A percentile compares a stretch with the other conserved stretches of the same genome.
phyloP scores from a whole-genome alignment of 208 protist species.

The Tritrichomonas musculus region DNA sequence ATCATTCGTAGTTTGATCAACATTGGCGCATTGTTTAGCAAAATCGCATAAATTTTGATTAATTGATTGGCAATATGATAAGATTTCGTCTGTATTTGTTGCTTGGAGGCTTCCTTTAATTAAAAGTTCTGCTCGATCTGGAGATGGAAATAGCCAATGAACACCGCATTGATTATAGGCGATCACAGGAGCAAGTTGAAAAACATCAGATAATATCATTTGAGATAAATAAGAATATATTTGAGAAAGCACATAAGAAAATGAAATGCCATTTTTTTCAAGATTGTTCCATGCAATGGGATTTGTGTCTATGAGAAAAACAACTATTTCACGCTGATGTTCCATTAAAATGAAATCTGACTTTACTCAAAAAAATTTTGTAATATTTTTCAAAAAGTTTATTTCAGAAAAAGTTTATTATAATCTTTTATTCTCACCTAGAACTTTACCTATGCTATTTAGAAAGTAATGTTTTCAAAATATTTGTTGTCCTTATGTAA shows the following conservation, averaged over 20 bases:
- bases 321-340: too few relatives aligned
- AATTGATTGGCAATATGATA: neutral
- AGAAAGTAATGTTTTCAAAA: too few relatives aligned
- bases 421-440: too few relatives aligned
- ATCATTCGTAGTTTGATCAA: neutral
- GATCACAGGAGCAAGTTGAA: neutral
- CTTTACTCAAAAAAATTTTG: too few relatives aligned
- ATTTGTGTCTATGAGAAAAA: neutral
- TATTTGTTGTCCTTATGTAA: too few relatives aligned
- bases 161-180: neutral
- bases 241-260: neutral
- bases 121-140: neutral
- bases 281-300: neutral
- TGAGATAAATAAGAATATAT: neutral
- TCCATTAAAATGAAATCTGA: too few relatives aligned
- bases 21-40: neutral
- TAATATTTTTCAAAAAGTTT: too few relatives aligned
- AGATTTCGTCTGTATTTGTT: constrained; percentile 8
- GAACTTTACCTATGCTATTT: too few relatives aligned
- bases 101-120: neutral
- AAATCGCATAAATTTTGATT: neutral
- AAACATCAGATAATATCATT: neutral
- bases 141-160: neutral
- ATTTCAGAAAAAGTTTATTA: too few relatives aligned
- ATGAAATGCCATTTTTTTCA: neutral